Percentiles rank a stretch among this genome's conserved stretches.
Evolutionary conservation across 306 rosid genomes (phyloP).

Genomic region (Trifolium subterraneum): DNA sequence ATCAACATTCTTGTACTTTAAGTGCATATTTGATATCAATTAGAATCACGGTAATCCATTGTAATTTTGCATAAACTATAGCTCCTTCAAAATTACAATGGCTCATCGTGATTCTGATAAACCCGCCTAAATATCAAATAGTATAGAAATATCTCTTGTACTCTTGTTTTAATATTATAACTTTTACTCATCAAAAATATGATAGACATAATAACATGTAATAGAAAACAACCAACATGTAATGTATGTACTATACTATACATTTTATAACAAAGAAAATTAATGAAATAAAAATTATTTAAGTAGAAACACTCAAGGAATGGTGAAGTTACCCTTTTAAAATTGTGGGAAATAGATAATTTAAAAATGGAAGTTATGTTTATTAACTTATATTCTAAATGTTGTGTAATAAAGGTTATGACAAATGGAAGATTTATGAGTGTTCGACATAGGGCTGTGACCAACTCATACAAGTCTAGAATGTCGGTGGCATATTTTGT

Average conservation of each 20-base stretch:
- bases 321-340: conserved; percentile 15
- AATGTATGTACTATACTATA: neutral
- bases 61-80: too few relatives aligned
- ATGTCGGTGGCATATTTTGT: conserved; percentile 74
- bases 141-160: neutral
- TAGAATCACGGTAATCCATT: too few relatives aligned
- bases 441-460: conserved; percentile 76
- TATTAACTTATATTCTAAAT: neutral
- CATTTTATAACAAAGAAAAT: neutral
- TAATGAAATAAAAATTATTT: conserved; percentile 20
- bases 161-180: neutral
- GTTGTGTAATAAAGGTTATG: conserved; percentile 55
- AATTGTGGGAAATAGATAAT: neutral
- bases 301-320: conserved; percentile 13
- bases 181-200: neutral
- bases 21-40: too few relatives aligned
- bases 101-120: too few relatives aligned
- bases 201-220: conserved; percentile 29
- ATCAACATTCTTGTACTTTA: neutral
- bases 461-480: conserved; percentile 54
- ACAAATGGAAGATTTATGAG: conserved; percentile 84
- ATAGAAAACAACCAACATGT: conserved; percentile 3
- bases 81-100: too few relatives aligned
- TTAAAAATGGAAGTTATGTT: conserved; percentile 29
- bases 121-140: too few relatives aligned